These are phyloP conservation scores for Xylaria telfairii DNA, from an alignment of 495 filamentous ascomycete genomes.

Conservation along the genomic window DNA sequence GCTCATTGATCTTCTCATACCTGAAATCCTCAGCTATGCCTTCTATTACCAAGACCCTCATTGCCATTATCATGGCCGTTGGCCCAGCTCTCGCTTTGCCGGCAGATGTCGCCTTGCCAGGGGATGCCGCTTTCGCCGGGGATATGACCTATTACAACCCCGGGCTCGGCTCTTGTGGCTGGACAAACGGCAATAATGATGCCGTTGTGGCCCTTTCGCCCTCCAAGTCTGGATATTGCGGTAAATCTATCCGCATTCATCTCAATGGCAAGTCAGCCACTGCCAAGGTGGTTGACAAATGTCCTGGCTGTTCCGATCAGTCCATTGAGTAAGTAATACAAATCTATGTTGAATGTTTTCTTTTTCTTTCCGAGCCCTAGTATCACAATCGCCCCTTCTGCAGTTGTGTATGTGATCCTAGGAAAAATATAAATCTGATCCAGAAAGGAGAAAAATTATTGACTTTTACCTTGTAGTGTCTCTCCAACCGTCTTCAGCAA, in stretches of 20 bases:
- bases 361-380: not conserved
- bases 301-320: constrained; percentile 64
- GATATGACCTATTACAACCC: constrained; percentile 54
- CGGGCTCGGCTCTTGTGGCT: constrained; percentile 53
- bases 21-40: not conserved
- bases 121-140: constrained; percentile 44
- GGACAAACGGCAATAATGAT: constrained; percentile 42
- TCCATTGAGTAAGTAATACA: constrained; percentile 45
- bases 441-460: not conserved
- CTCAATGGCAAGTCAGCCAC: constrained; percentile 58
- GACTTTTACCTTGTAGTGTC: constrained; percentile 28
- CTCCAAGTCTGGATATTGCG: constrained; percentile 55
- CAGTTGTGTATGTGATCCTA: not conserved
- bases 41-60: constrained; percentile 24
- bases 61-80: constrained; percentile 26
- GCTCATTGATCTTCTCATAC: not conserved
- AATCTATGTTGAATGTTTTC: not conserved
- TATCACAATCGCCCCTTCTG: not conserved
- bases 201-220: constrained; percentile 52
- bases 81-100: constrained; percentile 26
- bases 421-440: too few relatives aligned
- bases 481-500: constrained; percentile 52
- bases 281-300: constrained; percentile 74
- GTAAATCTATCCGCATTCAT: constrained; percentile 64
- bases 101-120: too few relatives aligned